Evolutionary conservation across 1,284 basidiomycete species (phyloP), one percentile per base, ranked within the genome.

Genomic region (Ceratobasidium sp.): DNA sequence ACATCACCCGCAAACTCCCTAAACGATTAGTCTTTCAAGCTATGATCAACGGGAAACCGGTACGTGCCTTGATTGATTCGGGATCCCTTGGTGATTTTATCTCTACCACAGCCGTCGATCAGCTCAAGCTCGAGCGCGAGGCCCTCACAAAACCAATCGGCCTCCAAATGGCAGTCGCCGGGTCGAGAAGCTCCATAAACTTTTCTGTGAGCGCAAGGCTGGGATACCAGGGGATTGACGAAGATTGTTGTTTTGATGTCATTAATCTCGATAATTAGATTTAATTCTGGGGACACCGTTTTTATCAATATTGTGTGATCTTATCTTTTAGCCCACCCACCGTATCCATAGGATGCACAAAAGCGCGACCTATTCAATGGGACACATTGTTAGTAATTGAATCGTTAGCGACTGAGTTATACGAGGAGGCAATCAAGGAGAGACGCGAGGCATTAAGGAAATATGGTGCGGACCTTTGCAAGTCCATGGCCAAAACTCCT

Each of bases 11-110:
- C 7, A 56, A 10, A 7, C 55, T 56, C 7, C 55, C 55, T n/a
- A 56, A 10, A n/a, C n/a, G n/a, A n/a, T n/a, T n/a, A n/a, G n/a
- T n/a, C n/a, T n/a, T n/a, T n/a, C n/a, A n/a, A n/a, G n/a, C n/a
- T n/a, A n/a, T n/a, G n/a, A n/a, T n/a, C n/a, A n/a, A n/a, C n/a
- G n/a, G n/a, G n/a, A n/a, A n/a, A n/a, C n/a, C n/a, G n/a, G n/a
- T n/a, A n/a, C n/a, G n/a, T n/a, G 55, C 85, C 0, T 61, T 86
- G 46, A 51, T 86, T 0, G 85, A 86, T 67, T 81, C 83, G 0
- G 86, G 86, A 0, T 86, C 84, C 0, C 75, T 85, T 1, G 83
- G 82, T 0, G 85, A 86, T 79, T 86, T 86, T 69, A 83, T 86
- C n/a, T 86, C 85, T 1, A 80, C 82, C 2, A 83, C 80, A 12